Conservation (phyloP, 2,329 filamentous ascomycete species). For the Colletotrichum noveboracense region DNA sequence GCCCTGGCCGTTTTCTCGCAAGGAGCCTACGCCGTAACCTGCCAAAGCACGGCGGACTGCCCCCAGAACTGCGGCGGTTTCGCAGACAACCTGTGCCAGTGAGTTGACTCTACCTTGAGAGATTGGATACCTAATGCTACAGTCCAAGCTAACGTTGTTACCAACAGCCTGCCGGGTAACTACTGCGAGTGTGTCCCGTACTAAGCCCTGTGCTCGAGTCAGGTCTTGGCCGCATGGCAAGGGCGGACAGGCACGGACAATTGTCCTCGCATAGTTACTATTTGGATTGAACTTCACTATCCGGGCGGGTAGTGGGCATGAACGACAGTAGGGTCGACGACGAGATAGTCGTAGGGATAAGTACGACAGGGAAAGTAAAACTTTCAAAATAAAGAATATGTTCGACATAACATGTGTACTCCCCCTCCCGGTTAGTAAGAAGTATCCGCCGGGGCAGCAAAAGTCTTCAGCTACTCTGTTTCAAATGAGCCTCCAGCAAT, state of each 20-base stretch:
- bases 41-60: not conserved
- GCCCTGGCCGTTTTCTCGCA: not conserved
- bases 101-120: not conserved
- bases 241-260: not conserved
- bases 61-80: not conserved
- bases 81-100: not conserved
- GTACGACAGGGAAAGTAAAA: not conserved
- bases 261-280: not conserved
- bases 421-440: no score
- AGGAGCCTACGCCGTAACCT: not conserved
- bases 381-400: not conserved
- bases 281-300: not conserved
- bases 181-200: not conserved
- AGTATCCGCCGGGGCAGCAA: not conserved
- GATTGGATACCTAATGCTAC: accelerated
- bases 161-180: not conserved
- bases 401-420: not conserved
- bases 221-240: not conserved
- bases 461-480: not conserved
- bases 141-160: not conserved
- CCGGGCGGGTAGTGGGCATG: not conserved
- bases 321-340: not conserved
- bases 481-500: not conserved
- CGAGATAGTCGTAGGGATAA: not conserved
- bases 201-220: not conserved